phyloP scores from a whole-genome alignment of 805 yeast genomes.

The Helenozyma rhizophorensis region DNA sequence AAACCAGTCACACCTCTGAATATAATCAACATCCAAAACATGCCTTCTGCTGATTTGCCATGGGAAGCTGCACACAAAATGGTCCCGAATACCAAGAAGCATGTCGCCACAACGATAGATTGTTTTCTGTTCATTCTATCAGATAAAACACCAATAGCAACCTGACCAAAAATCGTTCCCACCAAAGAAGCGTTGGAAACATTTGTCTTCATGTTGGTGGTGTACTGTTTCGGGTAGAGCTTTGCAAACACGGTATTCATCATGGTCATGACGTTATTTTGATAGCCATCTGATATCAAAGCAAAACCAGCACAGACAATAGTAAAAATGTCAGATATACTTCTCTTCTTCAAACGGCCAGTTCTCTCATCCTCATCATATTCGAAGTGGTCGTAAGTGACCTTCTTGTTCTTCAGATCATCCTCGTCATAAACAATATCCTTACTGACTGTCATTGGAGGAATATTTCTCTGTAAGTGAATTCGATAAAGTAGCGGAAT shows the following conservation, averaged over 20 bases:
- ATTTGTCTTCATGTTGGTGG: constrained; percentile 48
- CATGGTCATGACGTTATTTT: constrained; percentile 72
- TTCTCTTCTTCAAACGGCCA: constrained; percentile 22
- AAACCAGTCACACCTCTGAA: constrained; percentile 72
- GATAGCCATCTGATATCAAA: constrained; percentile 73
- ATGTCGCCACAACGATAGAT: constrained; percentile 64
- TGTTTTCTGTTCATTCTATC: constrained; percentile 67
- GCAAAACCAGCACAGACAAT: constrained; percentile 72
- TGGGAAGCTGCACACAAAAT: constrained; percentile 67
- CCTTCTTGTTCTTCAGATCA: no score
- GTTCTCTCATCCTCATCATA: constrained; percentile 32
- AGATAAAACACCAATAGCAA: constrained; percentile 58
- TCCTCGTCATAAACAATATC: no score
- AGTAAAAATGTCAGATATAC: constrained; percentile 31
- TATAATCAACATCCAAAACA: constrained; percentile 77
- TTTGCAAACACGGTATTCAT: constrained; percentile 51
- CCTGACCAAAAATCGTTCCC: constrained; percentile 69
- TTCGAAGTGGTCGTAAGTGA: constrained; percentile 13
- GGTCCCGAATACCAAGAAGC: constrained; percentile 59
- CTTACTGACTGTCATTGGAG: no score
- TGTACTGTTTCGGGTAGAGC: constrained; percentile 38
- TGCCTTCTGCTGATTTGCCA: constrained; percentile 53
- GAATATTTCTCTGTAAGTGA: no score
- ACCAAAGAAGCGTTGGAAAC: constrained; percentile 68
- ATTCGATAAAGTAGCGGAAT: no score